Conservation (phyloP, 1,284 basidiomycete species). For the Ceratobasidium sp. region DNA sequence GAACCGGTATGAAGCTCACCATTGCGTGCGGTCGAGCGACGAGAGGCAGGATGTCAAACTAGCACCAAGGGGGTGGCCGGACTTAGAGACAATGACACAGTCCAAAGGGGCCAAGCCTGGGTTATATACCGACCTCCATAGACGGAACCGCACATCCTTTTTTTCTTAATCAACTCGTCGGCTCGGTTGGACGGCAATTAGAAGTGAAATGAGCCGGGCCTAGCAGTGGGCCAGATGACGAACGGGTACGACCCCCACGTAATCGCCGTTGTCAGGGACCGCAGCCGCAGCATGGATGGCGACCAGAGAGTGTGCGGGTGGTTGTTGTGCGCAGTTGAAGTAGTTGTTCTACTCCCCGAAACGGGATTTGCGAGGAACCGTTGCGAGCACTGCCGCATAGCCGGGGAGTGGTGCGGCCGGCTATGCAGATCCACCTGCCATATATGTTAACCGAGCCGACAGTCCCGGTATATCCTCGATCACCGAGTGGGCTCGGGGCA, state of each 20-base stretch:
- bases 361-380: not conserved
- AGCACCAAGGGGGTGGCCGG: too few species aligned
- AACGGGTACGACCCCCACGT: not conserved
- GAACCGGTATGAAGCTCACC: conserved; percentile 7
- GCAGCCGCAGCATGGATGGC: not conserved
- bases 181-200: conserved; percentile 3
- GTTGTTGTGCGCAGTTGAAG: not conserved
- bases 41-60: too few species aligned
- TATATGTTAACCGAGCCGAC: not conserved
- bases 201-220: not conserved
- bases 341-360: not conserved
- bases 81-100: not conserved
- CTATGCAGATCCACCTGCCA: not conserved
- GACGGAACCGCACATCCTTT: not conserved
- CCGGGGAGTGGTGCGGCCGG: not conserved
- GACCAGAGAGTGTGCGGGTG: not conserved
- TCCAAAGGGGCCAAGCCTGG: not conserved
- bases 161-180: not conserved
- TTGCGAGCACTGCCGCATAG: not conserved
- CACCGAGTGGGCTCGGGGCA: not conserved
- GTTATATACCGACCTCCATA: not conserved
- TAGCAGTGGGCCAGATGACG: not conserved
- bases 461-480: not conserved
- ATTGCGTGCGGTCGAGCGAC: not conserved
- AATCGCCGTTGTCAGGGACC: not conserved